Conservation (phyloP, 116 monocot genomes). For the Iris pallida region DNA sequence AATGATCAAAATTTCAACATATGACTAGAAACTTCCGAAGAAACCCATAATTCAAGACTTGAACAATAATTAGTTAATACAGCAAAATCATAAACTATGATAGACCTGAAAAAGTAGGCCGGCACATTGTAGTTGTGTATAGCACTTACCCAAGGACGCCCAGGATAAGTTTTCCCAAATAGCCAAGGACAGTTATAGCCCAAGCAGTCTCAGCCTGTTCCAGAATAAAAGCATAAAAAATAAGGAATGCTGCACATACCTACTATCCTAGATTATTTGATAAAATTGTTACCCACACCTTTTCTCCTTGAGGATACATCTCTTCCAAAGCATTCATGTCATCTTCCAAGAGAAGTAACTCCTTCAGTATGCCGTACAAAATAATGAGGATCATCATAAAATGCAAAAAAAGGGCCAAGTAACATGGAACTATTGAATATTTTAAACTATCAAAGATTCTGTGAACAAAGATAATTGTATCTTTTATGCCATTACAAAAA, state of each 20-base stretch:
- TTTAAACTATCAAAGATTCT: no score
- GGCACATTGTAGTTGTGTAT: neutral
- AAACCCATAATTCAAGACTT: no score
- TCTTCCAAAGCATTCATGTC: constrained; percentile 97
- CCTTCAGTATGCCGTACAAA: constrained; percentile 30
- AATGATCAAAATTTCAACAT: no score
- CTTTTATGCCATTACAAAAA: no score
- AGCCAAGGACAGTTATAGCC: constrained; percentile 52
- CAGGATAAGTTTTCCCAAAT: constrained; percentile 43
- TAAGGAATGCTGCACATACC: neutral
- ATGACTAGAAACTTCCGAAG: no score
- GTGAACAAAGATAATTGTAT: no score
- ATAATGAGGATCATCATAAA: neutral
- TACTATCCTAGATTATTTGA: neutral
- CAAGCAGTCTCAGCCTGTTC: constrained; percentile 58
- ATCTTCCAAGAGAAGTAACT: constrained; percentile 89
- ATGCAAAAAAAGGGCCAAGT: neutral
- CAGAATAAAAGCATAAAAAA: constrained; percentile 7
- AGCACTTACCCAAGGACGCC: constrained; percentile 45
- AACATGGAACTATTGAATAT: neutral
- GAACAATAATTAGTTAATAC: no score
- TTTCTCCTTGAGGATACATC: constrained; percentile 99
- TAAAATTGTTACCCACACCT: constrained; percentile 37
- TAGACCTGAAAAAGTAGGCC: no score
- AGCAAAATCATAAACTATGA: no score